phyloP scores from a whole-genome alignment of 352 stramenopile genomes.

The Globisporangium camurandrum region DNA sequence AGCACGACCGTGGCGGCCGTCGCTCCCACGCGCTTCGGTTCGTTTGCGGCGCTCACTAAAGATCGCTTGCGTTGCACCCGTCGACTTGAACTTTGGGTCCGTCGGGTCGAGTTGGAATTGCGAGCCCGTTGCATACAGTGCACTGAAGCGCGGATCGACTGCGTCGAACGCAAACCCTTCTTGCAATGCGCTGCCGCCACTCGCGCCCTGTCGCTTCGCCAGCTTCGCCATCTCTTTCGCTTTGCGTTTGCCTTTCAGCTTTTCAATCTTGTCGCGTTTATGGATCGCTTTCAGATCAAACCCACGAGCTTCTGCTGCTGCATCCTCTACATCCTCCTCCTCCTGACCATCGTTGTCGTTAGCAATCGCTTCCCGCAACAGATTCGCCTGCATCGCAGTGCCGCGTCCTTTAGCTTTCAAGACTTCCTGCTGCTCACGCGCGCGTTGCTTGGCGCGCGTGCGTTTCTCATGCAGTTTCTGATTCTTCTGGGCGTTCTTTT shows the following conservation, averaged over 20 bases:
- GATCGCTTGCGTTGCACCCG: constrained; percentile 70
- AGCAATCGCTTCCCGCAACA: constrained; percentile 53
- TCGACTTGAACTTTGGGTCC: constrained; percentile 80
- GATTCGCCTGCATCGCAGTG: constrained; percentile 31
- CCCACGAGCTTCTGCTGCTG: too few relatives aligned
- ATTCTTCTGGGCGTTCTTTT: constrained; percentile 86
- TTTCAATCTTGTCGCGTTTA: constrained; percentile 62
- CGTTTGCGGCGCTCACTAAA: constrained; percentile 73
- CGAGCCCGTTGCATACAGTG: constrained; percentile 67
- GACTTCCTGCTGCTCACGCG: constrained; percentile 55
- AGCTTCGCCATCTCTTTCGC: constrained; percentile 76
- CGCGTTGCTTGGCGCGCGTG: constrained; percentile 43
- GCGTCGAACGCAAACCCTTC: constrained; percentile 74
- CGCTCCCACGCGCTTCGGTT: constrained; percentile 27
- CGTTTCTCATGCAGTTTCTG: constrained; percentile 78
- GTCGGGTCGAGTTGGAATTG: constrained; percentile 81
- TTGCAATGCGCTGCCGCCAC: constrained; percentile 53
- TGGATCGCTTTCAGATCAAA: constrained; percentile 85
- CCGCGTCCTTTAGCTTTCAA: constrained; percentile 54
- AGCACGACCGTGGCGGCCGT: too few relatives aligned
- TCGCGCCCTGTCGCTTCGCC: constrained; percentile 1
- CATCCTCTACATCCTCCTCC: constrained; percentile 28
- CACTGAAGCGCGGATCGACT: constrained; percentile 61
- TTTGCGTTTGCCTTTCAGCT: constrained; percentile 72
- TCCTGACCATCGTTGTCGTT: constrained; percentile 26